A percentile compares a stretch with the other conserved stretches of the same genome.
Conservation (phyloP, 345 rosid genomes). For the Brassica napus region Da-Ae NC_063436.1:26378501-26379000, state of each 20-base stretch:
- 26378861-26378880: not conserved
- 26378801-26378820: no score
- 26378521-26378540: no score
- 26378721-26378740: slow-evolving; percentile 21
- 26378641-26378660: slow-evolving; percentile 96
- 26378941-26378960: slow-evolving; percentile 2
- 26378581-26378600: not conserved
- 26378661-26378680: slow-evolving; percentile 97
- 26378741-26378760: slow-evolving; percentile 20
- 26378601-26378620: slow-evolving; percentile 30
- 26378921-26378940: not conserved
- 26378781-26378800: not conserved
- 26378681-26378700: slow-evolving; percentile 30
- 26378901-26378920: not conserved
- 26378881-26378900: not conserved
- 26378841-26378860: not conserved
- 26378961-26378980: slow-evolving; percentile 89
- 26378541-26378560: no score
- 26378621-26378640: slow-evolving; percentile 97
- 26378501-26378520: no score
- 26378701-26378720: not conserved
- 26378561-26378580: no score
- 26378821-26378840: no score
- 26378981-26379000: slow-evolving; percentile 94
- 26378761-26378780: not conserved